Percentiles rank a stretch among this genome's conserved stretches.
Evolutionary conservation across 768 basidiomycete genomes (phyloP).

Genomic region (Hygrophoropsis aurantiaca): DNA sequence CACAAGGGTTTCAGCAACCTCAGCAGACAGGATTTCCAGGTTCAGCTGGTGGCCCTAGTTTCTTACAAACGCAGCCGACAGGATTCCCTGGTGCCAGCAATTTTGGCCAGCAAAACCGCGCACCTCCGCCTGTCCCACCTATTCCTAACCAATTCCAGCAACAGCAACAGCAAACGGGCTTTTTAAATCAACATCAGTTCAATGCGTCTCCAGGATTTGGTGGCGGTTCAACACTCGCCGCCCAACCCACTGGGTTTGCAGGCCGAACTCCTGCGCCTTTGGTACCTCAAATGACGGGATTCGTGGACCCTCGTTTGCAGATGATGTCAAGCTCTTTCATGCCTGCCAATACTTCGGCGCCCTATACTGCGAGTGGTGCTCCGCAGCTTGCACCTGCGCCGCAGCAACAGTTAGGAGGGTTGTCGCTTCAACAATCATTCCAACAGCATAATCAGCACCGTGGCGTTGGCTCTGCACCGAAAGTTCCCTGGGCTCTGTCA

Average conservation of each 20-base stretch:
- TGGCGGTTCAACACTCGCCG: slow-evolving; percentile 17
- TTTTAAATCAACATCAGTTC: slow-evolving; percentile 56
- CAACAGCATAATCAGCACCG: slow-evolving; percentile 82
- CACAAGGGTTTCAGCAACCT: slow-evolving; percentile 39
- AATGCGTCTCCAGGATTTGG: slow-evolving; percentile 24
- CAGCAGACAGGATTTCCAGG: slow-evolving; percentile 48
- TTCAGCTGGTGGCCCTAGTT: slow-evolving; percentile 30
- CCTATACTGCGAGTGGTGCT: slow-evolving; percentile 55
- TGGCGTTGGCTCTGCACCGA: slow-evolving; percentile 61
- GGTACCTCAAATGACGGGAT: slow-evolving; percentile 76
- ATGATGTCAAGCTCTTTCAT: slow-evolving; percentile 94
- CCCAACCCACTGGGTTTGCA: slow-evolving; percentile 46
- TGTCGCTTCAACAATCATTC: slow-evolving; percentile 79
- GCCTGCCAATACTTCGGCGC: slow-evolving; percentile 67
- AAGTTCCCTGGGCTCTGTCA: slow-evolving; percentile 82
- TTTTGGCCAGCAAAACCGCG: slow-evolving; percentile 39
- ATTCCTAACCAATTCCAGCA: slow-evolving; percentile 64
- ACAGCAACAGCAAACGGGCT: slow-evolving; percentile 44
- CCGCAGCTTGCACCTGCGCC: slow-evolving; percentile 61
- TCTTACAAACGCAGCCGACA: slow-evolving; percentile 53
- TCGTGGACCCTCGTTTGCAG: slow-evolving; percentile 76
- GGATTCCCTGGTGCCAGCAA: slow-evolving; percentile 41
- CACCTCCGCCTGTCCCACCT: slow-evolving; percentile 66
- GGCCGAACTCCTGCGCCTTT: slow-evolving; percentile 46
- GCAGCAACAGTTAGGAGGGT: slow-evolving; percentile 52